These are phyloP conservation scores for Endoconidiophora laricicola DNA, from an alignment of 2,329 filamentous ascomycete genomes.

Conservation along the genomic window DNA sequence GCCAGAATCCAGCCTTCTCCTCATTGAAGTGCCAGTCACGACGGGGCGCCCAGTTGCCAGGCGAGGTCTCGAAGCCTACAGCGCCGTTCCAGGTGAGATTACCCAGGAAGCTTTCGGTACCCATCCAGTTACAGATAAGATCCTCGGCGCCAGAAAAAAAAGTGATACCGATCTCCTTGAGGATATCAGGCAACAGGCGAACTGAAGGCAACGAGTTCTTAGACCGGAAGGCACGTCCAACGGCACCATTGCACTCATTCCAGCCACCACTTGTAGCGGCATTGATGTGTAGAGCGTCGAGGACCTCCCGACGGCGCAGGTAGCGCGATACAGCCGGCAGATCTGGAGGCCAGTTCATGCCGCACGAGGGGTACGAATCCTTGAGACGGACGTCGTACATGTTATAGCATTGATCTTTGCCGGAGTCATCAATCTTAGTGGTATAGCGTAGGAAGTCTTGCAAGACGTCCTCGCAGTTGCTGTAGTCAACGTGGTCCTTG, in stretches of 20 bases:
- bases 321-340: conserved; percentile 64
- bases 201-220: conserved; percentile 57
- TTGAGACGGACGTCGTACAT: conserved; percentile 92
- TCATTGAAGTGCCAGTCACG: conserved; percentile 90
- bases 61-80: conserved; percentile 75
- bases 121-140: conserved; percentile 91
- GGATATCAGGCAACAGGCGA: conserved; percentile 57
- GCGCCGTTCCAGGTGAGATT: conserved; percentile 85
- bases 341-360: conserved; percentile 97
- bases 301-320: conserved; percentile 65
- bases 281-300: conserved; percentile 66
- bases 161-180: conserved; percentile 61
- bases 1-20: conserved; percentile 76
- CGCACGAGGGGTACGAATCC: conserved; percentile 68
- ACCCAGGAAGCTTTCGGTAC: conserved; percentile 79
- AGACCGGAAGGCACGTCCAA: conserved; percentile 54
- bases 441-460: conserved; percentile 54
- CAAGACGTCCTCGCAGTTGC: conserved; percentile 61
- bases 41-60: conserved; percentile 80
- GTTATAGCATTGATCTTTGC: conserved; percentile 55
- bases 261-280: conserved; percentile 71
- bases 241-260: conserved; percentile 74
- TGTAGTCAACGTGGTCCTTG: conserved; percentile 44
- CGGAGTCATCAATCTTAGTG: conserved; percentile 24
- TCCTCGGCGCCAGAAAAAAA: conserved; percentile 91